phyloP scores from a whole-genome alignment of 768 basidiomycete genomes.

The Phaeotremella fagi region DNA sequence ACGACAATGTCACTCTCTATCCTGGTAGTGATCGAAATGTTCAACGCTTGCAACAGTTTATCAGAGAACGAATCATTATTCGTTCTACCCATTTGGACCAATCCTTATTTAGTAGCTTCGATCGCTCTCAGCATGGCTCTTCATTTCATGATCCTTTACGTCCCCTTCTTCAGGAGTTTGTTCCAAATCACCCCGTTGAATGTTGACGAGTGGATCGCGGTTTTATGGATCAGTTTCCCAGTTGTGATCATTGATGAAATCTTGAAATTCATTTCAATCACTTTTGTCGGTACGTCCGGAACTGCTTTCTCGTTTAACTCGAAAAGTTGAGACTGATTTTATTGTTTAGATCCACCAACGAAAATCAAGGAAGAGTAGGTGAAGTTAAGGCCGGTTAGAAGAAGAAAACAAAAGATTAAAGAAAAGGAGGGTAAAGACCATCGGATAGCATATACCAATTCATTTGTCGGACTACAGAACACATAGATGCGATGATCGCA shows the following conservation, averaged over 20 bases:
- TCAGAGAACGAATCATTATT: slow-evolving; percentile 95
- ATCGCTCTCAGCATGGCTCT: slow-evolving; percentile 86
- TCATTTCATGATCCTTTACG: slow-evolving; percentile 92
- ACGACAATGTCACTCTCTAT: slow-evolving; percentile 97
- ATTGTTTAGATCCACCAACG: background rate
- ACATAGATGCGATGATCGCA: no score
- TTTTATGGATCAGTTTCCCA: slow-evolving; percentile 78
- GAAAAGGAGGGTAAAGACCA: no score
- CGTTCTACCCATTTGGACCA: slow-evolving; percentile 85
- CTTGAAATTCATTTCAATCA: slow-evolving; percentile 61
- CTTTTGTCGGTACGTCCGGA: slow-evolving; percentile 17
- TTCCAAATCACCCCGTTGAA: slow-evolving; percentile 93
- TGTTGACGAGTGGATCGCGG: slow-evolving; percentile 92
- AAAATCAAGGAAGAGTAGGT: background rate
- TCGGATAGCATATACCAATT: no score
- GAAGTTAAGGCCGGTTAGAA: background rate
- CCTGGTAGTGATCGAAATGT: slow-evolving; percentile 62
- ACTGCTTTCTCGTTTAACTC: background rate
- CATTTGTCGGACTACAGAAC: no score
- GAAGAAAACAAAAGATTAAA: no score
- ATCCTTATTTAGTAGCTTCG: slow-evolving; percentile 83
- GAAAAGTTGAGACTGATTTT: background rate
- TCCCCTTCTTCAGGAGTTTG: slow-evolving; percentile 86
- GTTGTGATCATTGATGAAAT: slow-evolving; percentile 86
- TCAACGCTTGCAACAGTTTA: slow-evolving; percentile 66